Percentiles rank a stretch among this genome's conserved stretches.
Evolutionary conservation across 768 basidiomycete genomes (phyloP).

Genomic region (Mycena leptocephala): DNA sequence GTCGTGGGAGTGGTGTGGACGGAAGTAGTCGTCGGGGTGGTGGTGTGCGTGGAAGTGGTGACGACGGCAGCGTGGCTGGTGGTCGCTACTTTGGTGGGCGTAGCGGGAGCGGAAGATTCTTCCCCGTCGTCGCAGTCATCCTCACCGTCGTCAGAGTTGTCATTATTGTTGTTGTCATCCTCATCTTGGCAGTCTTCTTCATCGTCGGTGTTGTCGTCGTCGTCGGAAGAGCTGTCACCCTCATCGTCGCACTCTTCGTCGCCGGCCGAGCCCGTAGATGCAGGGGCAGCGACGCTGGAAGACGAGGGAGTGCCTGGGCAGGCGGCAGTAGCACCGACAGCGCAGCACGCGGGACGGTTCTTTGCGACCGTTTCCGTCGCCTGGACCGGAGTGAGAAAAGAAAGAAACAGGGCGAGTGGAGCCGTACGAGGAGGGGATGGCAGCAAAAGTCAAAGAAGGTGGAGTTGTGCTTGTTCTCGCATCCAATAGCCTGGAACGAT

Average conservation of each 20-base stretch:
- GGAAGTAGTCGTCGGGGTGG: slow-evolving; percentile 31
- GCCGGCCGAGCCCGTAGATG: slow-evolving; percentile 37
- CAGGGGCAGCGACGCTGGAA: background rate
- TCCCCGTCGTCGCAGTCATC: slow-evolving; percentile 46
- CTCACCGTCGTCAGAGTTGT: slow-evolving; percentile 46
- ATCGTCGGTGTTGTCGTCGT: slow-evolving; percentile 52
- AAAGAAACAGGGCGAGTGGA: background rate
- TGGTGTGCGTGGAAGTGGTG: slow-evolving; percentile 22
- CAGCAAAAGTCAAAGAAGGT: slow-evolving; percentile 81
- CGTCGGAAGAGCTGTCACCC: slow-evolving; percentile 41
- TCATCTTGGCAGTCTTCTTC: slow-evolving; percentile 44
- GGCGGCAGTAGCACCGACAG: slow-evolving; percentile 52
- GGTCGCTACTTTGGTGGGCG: slow-evolving; percentile 4
- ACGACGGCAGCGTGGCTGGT: slow-evolving; percentile 14
- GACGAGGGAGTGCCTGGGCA: slow-evolving; percentile 4
- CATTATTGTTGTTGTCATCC: slow-evolving; percentile 51
- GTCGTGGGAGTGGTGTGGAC: slow-evolving; percentile 38
- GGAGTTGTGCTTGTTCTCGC: slow-evolving; percentile 63
- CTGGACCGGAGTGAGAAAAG: slow-evolving; percentile 46
- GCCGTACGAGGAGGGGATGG: slow-evolving; percentile 75
- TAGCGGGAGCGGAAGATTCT: slow-evolving; percentile 17
- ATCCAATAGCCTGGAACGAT: slow-evolving; percentile 52
- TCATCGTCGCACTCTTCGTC: slow-evolving; percentile 48
- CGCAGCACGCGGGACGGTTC: slow-evolving; percentile 69
- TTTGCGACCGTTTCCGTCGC: slow-evolving; percentile 64